These are phyloP conservation scores for Ophiostoma novo-ulmi DNA, from an alignment of 2,329 filamentous ascomycete genomes.

Conservation along the genomic window DNA sequence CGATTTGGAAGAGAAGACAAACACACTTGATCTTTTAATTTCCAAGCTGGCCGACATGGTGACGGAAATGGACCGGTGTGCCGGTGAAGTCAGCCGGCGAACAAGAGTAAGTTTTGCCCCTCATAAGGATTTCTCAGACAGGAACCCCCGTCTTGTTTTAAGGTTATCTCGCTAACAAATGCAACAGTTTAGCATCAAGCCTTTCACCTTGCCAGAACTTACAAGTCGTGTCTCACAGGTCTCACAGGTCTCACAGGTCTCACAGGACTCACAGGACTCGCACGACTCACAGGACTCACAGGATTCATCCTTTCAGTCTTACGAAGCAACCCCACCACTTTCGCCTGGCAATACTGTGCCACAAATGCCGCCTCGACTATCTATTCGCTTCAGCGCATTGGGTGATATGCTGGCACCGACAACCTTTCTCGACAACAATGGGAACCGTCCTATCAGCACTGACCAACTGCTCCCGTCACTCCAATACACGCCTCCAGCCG, in stretches of 20 bases:
- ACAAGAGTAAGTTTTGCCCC: slow-evolving; percentile 56
- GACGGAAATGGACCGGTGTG: slow-evolving; percentile 78
- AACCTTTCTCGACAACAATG: slow-evolving; percentile 25
- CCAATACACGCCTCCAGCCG: slow-evolving; percentile 30
- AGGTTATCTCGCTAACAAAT: slow-evolving; percentile 1
- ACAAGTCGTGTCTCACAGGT: slow-evolving; percentile 9
- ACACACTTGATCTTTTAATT: slow-evolving; percentile 63
- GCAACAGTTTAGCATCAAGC: slow-evolving; percentile 32
- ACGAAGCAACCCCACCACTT: slow-evolving; percentile 25
- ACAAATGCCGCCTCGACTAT: slow-evolving; percentile 30
- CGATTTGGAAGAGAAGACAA: slow-evolving; percentile 67
- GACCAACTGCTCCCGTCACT: slow-evolving; percentile 31
- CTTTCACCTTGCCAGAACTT: slow-evolving; percentile 27
- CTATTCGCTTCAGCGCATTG: slow-evolving; percentile 30
- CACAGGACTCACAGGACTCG: not conserved
- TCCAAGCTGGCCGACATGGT: slow-evolving; percentile 71
- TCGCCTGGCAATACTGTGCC: slow-evolving; percentile 26
- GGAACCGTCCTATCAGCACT: slow-evolving; percentile 28
- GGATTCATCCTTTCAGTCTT: slow-evolving; percentile 20
- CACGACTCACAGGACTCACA: slow-evolving; percentile 24
- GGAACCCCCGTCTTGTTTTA: not conserved
- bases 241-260: slow-evolving; percentile 11
- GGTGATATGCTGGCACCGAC: slow-evolving; percentile 23
- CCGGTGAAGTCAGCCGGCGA: slow-evolving; percentile 74
- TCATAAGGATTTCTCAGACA: not conserved